Conservation (phyloP, 106 monocot genomes). For the Iris macrosiphon region DNA sequence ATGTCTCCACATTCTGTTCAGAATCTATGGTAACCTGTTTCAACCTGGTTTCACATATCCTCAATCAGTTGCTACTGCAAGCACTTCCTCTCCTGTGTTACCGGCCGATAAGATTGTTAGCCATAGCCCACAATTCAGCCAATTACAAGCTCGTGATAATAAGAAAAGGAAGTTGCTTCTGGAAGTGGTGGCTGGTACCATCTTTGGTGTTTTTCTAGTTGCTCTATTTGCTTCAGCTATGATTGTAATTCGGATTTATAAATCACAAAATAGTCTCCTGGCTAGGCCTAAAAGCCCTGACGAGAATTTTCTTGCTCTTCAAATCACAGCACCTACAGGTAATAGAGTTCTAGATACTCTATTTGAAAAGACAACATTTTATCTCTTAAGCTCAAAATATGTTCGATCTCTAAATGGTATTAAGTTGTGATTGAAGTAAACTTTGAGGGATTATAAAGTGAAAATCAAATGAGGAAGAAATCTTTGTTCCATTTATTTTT, state of each 20-base stretch:
- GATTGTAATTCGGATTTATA: conserved; percentile 1
- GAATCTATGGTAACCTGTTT: conserved; percentile 57
- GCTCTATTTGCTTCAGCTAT: conserved; percentile 8
- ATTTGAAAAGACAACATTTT: too few species aligned
- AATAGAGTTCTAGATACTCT: background rate
- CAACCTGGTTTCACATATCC: conserved; percentile 16
- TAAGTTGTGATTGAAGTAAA: too few species aligned
- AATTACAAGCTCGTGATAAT: background rate
- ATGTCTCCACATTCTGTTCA: conserved; percentile 13
- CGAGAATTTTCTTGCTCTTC: conserved; percentile 16
- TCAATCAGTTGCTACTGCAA: background rate
- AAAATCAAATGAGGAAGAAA: too few species aligned
- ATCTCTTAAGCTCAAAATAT: too few species aligned
- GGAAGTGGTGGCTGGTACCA: conserved; percentile 5
- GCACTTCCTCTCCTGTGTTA: conserved; percentile 11
- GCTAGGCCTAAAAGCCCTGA: conserved; percentile 6
- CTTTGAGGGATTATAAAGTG: too few species aligned
- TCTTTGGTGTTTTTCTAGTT: conserved; percentile 13
- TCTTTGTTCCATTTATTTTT: too few species aligned
- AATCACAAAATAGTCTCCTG: conserved; percentile 4
- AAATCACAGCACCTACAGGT: conserved; percentile 24
- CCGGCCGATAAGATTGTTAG: conserved; percentile 22
- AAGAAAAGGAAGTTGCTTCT: background rate
- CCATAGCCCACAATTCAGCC: conserved; percentile 5
- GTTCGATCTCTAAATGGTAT: too few species aligned